Base-by-base conservation (phyloP, 2,329 filamentous ascomycete genomes). In the Colletotrichum trifolii region DNA sequence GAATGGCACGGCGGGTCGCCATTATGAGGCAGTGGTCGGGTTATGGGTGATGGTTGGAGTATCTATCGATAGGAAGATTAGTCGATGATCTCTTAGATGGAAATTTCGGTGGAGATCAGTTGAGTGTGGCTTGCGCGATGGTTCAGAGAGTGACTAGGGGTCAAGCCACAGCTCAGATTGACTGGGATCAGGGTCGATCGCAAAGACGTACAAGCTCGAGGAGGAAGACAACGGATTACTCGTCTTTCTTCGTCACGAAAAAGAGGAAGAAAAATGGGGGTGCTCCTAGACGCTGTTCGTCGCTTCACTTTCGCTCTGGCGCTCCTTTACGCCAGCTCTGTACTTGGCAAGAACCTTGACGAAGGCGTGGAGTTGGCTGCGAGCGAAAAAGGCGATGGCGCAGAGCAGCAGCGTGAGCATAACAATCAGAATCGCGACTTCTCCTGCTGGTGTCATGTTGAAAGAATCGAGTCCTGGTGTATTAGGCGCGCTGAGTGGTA, bases 401-500 rank as follows among this genome's bases (percentile, higher is more conserved):
- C 64, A 72, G 46, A 77, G 61, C 36, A 77, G 56, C 7, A 68
- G 46, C 53, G 77, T 68, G 35, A 81, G 64, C 10, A 70, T 64
- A 10, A 79, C 59, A 34, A 79, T 46, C 5, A 78, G 56, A 49
- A 78, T 65, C 33, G 75, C 77, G 8, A 80, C 73, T 6, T 63
- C 66, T 33, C 67, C 68, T 5, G 74, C 70, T 9, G 76, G 74
- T 12, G 56, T 58, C 74, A 77, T 78, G 12, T 53, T 49, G 43
- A 47, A 34, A 10, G 9, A 2, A 13, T n/a, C 40, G 35, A 6
- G 25, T 38, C 4, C 17, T 42, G 25, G 5, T 33, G 8, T 7
- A 0, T 8, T 12, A 15, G 8, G 33, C 12, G 15, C 4, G 8
- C 11, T 35, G 34, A 17, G 9, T 1, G 39, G 6, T 5, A 11